Base-by-base conservation (phyloP, 1,284 basidiomycete species). In the Cystobasidiaceae sp. region DNA sequence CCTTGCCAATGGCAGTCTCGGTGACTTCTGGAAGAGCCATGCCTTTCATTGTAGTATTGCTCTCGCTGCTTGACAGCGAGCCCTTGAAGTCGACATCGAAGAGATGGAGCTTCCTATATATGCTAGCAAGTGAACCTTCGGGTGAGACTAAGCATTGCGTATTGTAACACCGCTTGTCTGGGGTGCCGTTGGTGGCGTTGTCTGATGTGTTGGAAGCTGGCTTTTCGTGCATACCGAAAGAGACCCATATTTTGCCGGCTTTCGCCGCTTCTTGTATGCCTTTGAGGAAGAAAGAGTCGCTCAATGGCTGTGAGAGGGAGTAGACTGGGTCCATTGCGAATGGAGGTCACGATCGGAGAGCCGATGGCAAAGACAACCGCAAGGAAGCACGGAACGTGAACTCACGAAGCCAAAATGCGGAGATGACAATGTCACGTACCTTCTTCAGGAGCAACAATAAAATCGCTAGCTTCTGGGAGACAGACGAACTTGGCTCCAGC, bases 381-480 rank as follows among this genome's bases (percentile, higher is more conserved):
- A n/a, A 39, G 0, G 73, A 72, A 58, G 70, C 77, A 13, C 49
- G 21, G 64, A 77, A 76, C 46, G 50, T 30, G 0, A 70, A 60
- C n/a, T 76, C 68, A 1, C 75, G 75, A 28, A 59, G 64, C 0
- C 74, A 75, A 3, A 77, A 71, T 2, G 66, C 60, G 34, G n/a
- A n/a, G n/a, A n/a, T n/a, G n/a, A 71, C 70, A 37, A 73, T 75
- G 55, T 74, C 15, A 39, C 72, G 25, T 44, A 64, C 61, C 61
- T 4, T 75, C 66, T 3, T 74, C 68, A 15, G 76, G 73, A 7
- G 77, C 74, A 0, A 79, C 77, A 65, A 82, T 81, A 52, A 81
- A 82, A 69, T 82, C 81, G 23, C 79, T 74, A 0, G 81, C 79
- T 73, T 82, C 81, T 19, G 81, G 80, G 4, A 82, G 73, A 66